Evolutionary conservation across 2,329 filamentous ascomycete species (phyloP), one percentile per base, ranked within the genome.

Genomic region (Colletotrichum neosansevieriae): DNA sequence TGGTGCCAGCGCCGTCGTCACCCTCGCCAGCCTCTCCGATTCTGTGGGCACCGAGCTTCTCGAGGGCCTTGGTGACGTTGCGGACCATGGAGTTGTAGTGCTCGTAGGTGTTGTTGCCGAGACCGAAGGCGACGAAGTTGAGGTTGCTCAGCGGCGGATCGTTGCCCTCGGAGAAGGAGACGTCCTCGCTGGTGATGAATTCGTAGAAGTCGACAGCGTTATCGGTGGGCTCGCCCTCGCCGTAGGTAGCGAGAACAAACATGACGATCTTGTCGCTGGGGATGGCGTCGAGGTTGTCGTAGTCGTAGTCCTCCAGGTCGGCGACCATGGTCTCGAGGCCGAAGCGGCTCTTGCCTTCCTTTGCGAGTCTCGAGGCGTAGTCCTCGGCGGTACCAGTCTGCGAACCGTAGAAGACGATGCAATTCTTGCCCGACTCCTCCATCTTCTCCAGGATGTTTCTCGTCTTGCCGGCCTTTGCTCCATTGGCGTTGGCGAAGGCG

Each of bases 81-180:
- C 95, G 94, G 69, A 99, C 94, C 94, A 99, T 97, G 59, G 92
- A 92, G 84, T 99, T 99, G 87, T 98, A 99, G 85, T 99, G 96
- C 79, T 99, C 96, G 79, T 99, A 99, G 32, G 96, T 98, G 85
- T 98, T 99, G 86, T 99, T 99, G 73, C 96, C 96, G 44, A 99
- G 89, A 76, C 96, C 96, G 76, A 99, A 99, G 65, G 94, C 88
- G 76, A 99, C 94, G 77, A 94, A 99, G 79, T 94, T 95, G 77
- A 99, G 88, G 75, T 93, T 94, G 58, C 83, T 85, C 62, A 99
- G 88, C 3, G 21, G 21, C 21, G 21, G 21, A 21, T 95, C 92
- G 51, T 80, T 82, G 74, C 90, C 88, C 76, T 94, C 89, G 73
- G 92, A 92, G 82, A 98, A 98, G 73, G 88, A 83, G 65, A 91